These are phyloP conservation scores for Escovopsis sp. DNA, from an alignment of 2,329 filamentous ascomycete genomes.

Conservation along the genomic window DNA sequence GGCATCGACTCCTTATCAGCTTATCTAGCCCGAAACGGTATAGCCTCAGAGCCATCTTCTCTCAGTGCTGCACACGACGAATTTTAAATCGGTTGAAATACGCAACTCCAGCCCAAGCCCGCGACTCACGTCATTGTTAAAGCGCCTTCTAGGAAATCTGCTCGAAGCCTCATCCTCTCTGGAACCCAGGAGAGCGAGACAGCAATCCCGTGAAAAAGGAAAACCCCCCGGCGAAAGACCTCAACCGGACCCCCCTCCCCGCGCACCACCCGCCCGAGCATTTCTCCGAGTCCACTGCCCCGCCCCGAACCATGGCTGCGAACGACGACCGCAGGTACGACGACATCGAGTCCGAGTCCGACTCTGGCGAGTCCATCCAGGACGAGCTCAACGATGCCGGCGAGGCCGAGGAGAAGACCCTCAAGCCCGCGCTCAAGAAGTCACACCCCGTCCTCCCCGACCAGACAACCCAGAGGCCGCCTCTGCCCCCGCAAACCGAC, in stretches of 20 bases:
- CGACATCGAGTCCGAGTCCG: conserved; percentile 59
- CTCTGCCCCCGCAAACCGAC: conserved; percentile 76
- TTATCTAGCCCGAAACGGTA: conserved; percentile 21
- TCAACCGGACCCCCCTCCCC: not conserved
- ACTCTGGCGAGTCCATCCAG: conserved; percentile 49
- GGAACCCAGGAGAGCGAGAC: too few species aligned
- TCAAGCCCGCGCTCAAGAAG: conserved; percentile 84
- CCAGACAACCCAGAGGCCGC: conserved; percentile 37
- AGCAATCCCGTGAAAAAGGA: too few species aligned
- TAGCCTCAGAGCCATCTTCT: conserved; percentile 26
- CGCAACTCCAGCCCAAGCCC: conserved; percentile 6
- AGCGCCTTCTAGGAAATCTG: not conserved
- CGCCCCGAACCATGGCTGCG: conserved; percentile 29
- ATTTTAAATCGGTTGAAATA: conserved; percentile 26
- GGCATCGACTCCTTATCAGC: conserved; percentile 22
- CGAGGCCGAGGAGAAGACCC: conserved; percentile 47
- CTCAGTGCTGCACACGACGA: conserved; percentile 25
- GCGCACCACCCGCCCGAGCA: not conserved
- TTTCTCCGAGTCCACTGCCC: not conserved
- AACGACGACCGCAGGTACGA: conserved; percentile 51
- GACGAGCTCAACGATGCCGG: conserved; percentile 43
- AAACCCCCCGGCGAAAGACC: too few species aligned
- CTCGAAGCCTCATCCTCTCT: too few species aligned
- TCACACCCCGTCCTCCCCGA: conserved; percentile 36
- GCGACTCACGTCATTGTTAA: not conserved